Percentiles rank a stretch among this genome's conserved stretches.
phyloP scores from a whole-genome alignment of 306 rosid genomes.

The Acacia confusa region DNA sequence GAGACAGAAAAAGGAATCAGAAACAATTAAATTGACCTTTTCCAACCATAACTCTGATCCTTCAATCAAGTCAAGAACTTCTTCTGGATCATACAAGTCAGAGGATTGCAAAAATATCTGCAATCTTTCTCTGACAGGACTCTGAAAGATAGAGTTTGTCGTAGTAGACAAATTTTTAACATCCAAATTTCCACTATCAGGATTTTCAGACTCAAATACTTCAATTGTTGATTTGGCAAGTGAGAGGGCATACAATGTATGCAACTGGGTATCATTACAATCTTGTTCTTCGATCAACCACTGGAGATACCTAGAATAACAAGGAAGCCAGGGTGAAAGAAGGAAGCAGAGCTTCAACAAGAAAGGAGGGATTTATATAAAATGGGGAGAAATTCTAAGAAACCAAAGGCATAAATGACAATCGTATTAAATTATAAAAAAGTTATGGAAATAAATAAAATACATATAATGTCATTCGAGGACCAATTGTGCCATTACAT shows the following conservation, averaged over 20 bases:
- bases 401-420: not conserved
- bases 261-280: constrained; percentile 68
- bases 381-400: not conserved
- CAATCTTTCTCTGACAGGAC: constrained; percentile 74
- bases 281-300: constrained; percentile 98
- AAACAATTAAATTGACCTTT: constrained; percentile 57
- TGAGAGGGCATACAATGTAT: constrained; percentile 90
- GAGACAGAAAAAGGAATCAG: not conserved
- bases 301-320: constrained; percentile 73
- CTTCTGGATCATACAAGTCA: constrained; percentile 93
- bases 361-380: constrained; percentile 10
- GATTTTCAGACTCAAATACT: constrained; percentile 51
- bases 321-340: constrained; percentile 23
- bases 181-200: constrained; percentile 47
- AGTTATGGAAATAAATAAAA: not conserved
- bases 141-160: constrained; percentile 59
- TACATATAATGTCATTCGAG: not conserved
- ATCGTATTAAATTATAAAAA: not conserved
- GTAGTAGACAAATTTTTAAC: constrained; percentile 31
- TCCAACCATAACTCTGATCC: constrained; percentile 95
- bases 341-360: constrained; percentile 13
- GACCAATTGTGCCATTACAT: not conserved
- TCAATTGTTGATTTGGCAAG: constrained; percentile 86
- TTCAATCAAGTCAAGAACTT: constrained; percentile 88
- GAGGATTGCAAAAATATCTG: constrained; percentile 90